These are phyloP conservation scores for Cucurbita pepo DNA, from an alignment of 306 rosid genomes.

Conservation along the genomic window DNA sequence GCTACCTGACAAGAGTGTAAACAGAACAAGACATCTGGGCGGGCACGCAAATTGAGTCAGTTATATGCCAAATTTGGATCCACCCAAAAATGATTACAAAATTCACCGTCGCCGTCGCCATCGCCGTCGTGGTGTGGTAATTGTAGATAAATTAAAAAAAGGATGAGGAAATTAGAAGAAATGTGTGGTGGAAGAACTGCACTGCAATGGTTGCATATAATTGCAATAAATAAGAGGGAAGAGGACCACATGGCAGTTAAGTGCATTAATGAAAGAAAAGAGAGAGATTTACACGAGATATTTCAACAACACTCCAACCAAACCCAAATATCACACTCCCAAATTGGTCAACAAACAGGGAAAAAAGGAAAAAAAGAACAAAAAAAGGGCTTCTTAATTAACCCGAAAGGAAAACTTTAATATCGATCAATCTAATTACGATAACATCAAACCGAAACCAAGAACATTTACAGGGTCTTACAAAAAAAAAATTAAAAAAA, in stretches of 20 bases:
- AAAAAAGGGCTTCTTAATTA: neutral
- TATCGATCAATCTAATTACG: neutral
- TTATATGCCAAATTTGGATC: neutral
- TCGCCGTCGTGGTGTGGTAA: neutral
- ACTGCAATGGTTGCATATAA: neutral
- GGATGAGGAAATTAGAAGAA: neutral
- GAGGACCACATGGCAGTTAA: neutral
- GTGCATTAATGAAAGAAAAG: neutral
- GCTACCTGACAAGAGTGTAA: neutral
- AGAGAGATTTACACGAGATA: slow-evolving; percentile 3
- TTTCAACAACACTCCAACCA: neutral
- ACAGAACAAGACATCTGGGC: neutral
- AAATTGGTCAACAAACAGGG: neutral
- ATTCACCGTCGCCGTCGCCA: neutral
- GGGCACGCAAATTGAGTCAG: neutral
- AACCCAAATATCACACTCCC: neutral
- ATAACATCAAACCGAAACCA: neutral
- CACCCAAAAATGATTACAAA: neutral
- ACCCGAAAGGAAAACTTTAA: neutral
- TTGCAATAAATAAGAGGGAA: neutral
- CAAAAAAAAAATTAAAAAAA: neutral
- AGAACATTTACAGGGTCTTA: neutral
- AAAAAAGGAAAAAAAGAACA: neutral
- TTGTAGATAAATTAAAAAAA: neutral
- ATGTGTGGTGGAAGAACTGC: neutral